Base-by-base conservation (phyloP, 495 filamentous ascomycete species). In the Penicillium soppii region DNA sequence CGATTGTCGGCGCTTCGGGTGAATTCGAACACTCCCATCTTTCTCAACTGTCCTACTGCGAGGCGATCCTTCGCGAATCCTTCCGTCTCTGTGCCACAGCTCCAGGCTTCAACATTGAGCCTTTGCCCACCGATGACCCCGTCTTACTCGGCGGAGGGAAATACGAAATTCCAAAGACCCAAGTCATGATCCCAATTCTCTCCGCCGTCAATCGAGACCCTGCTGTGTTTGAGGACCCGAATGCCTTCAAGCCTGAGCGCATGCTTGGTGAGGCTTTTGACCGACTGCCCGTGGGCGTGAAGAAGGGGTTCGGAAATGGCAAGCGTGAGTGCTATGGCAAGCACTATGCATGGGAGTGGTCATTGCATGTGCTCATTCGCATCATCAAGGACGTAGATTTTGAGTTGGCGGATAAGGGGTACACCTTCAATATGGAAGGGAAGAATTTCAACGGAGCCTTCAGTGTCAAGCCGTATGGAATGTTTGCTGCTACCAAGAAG, bases 241-340 rank as follows among this genome's bases (percentile, higher is more conserved):
- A 83, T 20, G 74, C 71, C 2, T 90, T 89, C 74, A 65, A 59
- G 49, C 86, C 86, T 0, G 84, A 89, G 63, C 77, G 86, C n/a
- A 88, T 89, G 80, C 60, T 88, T 16, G 84, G 83, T 21, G 80
- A 86, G 50, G 66, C 73, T 9, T 89, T 82, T 58, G 79, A 83
- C 7, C 67, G 62, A 12, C 63, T 88, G 26, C 85, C 85, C 0
- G 50, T 61, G 1, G 79, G 71, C 0, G 82, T 81, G 1, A 87
- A 86, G 78, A 88, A 87, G 59, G 74, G 74, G 25, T 90, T 87
- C 39, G 87, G 87, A 1, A 88, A 88, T 48, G 87, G 87, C 16
- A 84, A 85, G 72, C 65, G 87, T 37, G 77, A 75, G 49, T 90
- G 87, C 50, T 78, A 84, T 27, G 87, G 86, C 5, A 79, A 77